Evolutionary conservation across 768 basidiomycete genomes (phyloP), one percentile per base, ranked within the genome.

Genomic region (Termitomyces titanicus): DNA sequence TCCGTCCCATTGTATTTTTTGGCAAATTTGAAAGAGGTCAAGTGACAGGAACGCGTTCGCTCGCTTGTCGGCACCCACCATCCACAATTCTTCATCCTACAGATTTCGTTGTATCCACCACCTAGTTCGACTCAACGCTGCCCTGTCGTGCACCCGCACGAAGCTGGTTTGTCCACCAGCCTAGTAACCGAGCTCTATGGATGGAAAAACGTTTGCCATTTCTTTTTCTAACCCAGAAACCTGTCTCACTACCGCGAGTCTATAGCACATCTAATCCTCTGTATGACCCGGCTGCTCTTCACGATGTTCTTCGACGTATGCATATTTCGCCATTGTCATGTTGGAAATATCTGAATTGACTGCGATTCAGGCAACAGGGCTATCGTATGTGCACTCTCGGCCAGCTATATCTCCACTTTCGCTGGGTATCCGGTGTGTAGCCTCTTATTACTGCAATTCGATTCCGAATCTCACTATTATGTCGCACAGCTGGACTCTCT

Each of bases 381-480:
- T 49, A 88, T 93, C 65, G 91, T 89, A 37, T 93, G 90, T 65
- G 94, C 94, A 34, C 84, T 95, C 57, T 85, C 91, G 39, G 94
- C 94, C 47, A 94, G 92, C 63, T 89, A 94, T 70, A 81, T 94
- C 61, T 94, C 94, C 45, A 97, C 95, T 13, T 83, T 96, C 65
- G 89, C 89, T 54, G 94, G 94, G 47, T 96, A 94, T 70, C 93
- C 93, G 54, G 92, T 79, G 57, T 58, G 76, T 82, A 17, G 3
- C 49, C 47, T 38, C 13, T 17, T 22, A 55, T 10, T 8, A 18
- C 4, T 7, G 27, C 34, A 20, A 24, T 45, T 20, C n/a, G 12
- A 22, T 17, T 47, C 33, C 46, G 37, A 51, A 37, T 43, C 29
- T 45, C 40, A 49, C 47, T 27, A 29, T 38, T 47, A 48, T 27